phyloP scores from a whole-genome alignment of 163 green algal genomes.

The Prototheca wickerhamii region DNA sequence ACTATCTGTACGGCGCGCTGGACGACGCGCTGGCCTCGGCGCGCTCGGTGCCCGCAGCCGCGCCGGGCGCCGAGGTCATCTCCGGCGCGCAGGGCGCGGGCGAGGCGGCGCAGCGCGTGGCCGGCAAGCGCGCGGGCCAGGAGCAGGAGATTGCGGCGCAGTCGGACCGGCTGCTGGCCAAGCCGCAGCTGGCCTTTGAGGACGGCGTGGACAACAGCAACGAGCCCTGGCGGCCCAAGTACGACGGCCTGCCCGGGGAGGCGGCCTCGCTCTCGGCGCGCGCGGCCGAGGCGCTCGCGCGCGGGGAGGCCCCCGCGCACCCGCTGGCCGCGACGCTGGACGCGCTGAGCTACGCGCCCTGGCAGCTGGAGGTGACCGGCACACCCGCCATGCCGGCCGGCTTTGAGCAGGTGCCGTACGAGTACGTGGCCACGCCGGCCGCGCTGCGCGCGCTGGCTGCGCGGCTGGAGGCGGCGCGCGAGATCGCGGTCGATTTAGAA shows the following conservation, averaged over 20 bases:
- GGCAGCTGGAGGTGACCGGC: slow-evolving; percentile 28
- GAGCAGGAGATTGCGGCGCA: background rate
- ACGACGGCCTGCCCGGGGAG: slow-evolving; percentile 3
- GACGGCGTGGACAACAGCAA: slow-evolving; percentile 51
- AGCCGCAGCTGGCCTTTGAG: slow-evolving; percentile 43
- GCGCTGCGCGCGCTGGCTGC: slow-evolving; percentile 27
- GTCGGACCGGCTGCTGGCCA: background rate
- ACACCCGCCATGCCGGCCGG: background rate
- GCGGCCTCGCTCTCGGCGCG: background rate
- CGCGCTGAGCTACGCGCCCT: slow-evolving; percentile 35
- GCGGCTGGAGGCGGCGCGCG: slow-evolving; percentile 27
- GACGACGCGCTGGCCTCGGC: slow-evolving; percentile 13
- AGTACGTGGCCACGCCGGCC: slow-evolving; percentile 44
- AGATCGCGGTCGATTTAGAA: slow-evolving; percentile 86
- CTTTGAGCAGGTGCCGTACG: slow-evolving; percentile 39
- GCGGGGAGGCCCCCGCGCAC: slow-evolving; percentile 9
- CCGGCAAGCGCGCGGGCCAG: no score
- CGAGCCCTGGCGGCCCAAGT: slow-evolving; percentile 23
- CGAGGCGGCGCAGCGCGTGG: no score
- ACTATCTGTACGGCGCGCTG: slow-evolving; percentile 34
- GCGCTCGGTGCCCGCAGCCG: background rate
- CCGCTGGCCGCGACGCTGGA: slow-evolving; percentile 35
- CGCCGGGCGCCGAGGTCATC: background rate
- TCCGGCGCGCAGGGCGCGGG: background rate
- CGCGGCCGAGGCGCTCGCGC: slow-evolving; percentile 3